These are phyloP conservation scores for Caloboletus inedulis DNA, from an alignment of 1,284 basidiomycete species.

Conservation along the genomic window DNA sequence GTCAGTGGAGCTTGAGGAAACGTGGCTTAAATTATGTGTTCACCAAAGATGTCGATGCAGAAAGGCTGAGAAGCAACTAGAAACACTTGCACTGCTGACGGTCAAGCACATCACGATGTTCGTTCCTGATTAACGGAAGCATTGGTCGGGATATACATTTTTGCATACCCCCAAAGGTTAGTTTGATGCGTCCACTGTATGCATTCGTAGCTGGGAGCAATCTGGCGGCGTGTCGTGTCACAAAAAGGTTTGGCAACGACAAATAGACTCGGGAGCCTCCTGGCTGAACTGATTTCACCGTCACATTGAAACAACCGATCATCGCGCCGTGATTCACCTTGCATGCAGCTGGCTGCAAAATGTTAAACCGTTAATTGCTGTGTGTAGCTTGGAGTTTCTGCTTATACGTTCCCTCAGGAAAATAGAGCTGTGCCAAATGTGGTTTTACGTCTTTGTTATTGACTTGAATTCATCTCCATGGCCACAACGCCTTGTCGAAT, in stretches of 20 bases:
- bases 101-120: neutral
- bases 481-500: neutral
- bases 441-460: neutral
- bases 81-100: neutral
- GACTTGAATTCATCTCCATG: neutral
- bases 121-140: neutral
- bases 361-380: neutral
- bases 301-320: slow-evolving; percentile 13
- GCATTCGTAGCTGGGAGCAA: neutral
- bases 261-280: neutral
- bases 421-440: neutral
- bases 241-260: neutral
- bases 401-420: neutral
- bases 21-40: slow-evolving; percentile 2
- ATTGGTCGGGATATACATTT: neutral
- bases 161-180: neutral
- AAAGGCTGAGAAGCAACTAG: no score
- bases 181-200: neutral
- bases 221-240: no score
- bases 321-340: neutral
- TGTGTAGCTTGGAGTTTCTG: neutral
- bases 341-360: neutral
- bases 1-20: neutral
- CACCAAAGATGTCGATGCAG: neutral
- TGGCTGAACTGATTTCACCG: slow-evolving; percentile 9